Percentiles rank a stretch among this genome's conserved stretches.
Evolutionary conservation across 176 grass and related monocot species (phyloP).

Genomic region (Microstegium vimineum): DNA sequence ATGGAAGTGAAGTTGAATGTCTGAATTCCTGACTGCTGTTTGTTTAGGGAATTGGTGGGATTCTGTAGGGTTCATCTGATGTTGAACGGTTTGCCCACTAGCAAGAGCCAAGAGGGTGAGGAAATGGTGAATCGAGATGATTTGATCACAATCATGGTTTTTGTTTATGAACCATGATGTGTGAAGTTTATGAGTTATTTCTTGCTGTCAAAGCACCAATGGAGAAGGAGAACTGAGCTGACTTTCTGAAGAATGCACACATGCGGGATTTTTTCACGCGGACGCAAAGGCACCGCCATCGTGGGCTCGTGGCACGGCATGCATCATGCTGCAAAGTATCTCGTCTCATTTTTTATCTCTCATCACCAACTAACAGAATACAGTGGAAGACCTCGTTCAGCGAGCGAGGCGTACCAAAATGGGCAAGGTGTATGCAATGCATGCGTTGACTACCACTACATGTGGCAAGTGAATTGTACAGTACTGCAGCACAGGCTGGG

Average conservation of each 20-base stretch:
- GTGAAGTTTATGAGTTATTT: neutral
- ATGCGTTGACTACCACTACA: neutral
- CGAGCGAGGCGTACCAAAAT: too few species aligned
- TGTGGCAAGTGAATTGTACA: neutral
- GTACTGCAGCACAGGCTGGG: too few species aligned
- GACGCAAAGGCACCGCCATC: neutral
- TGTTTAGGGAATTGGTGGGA: neutral
- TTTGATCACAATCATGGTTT: neutral
- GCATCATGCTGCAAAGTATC: neutral
- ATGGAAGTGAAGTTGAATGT: neutral
- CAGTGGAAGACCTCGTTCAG: too few species aligned
- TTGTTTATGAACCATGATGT: neutral
- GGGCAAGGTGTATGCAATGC: neutral
- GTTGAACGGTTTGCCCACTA: neutral
- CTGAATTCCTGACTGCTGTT: neutral
- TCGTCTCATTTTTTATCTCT: neutral
- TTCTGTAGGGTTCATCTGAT: neutral
- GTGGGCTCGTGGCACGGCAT: too few species aligned
- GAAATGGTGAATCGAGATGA: neutral
- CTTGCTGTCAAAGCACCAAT: too few species aligned
- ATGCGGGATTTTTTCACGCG: neutral
- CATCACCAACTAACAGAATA: too few species aligned
- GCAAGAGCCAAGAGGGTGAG: neutral
- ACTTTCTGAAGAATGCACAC: neutral
- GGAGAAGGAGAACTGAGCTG: too few species aligned